Evolutionary conservation across 495 filamentous ascomycete species (phyloP), one percentile per base, ranked within the genome.

Genomic region (Daldinia caldariorum): DNA sequence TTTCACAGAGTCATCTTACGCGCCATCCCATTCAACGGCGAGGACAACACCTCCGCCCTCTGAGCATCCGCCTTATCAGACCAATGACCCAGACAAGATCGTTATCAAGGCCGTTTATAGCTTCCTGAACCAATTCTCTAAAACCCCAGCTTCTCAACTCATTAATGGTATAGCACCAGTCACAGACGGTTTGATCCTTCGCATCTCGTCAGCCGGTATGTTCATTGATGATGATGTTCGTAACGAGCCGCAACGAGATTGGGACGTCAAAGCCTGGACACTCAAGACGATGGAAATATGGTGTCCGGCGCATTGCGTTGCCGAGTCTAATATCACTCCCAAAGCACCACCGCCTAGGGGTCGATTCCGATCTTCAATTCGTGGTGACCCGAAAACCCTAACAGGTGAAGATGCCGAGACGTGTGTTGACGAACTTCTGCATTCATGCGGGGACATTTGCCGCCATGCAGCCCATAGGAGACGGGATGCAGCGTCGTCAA

Each of bases 191-290:
- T 81, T 97, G 20, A 87, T 96, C 45, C 85, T 97, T 57, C 86
- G 88, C 8, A 94, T 96, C 67, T 91, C 89, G 7, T 93, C 90
- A 2, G 95, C 97, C 77, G 95, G 95, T 4, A 86, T 97, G 37
- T 98, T 98, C 78, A 92, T 99, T 70, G 95, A 99, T 75, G 96
- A 98, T 76, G 95, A 97, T 72, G 83, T 97, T 39, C 88, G 93
- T 16, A 89, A 89, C 43, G 90, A 97, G 2, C 88, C 90, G 18
- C 93, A 97, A 77, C 87, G 95, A 54, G 96, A 98, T 80, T 99
- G 96, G 96, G 95, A 99, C 76, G 87, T 97, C 78, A 97, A 97
- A 76, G 94, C 94, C 16, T 97, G 95, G 95, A 97, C 92, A 12
- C 86, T 99, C 80, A 97, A 94, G 79, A 82, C 89, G 29, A 88